Conservation (phyloP, 371 early-diverging fungal genomes). For the Lichtheimia ornata region DNA sequence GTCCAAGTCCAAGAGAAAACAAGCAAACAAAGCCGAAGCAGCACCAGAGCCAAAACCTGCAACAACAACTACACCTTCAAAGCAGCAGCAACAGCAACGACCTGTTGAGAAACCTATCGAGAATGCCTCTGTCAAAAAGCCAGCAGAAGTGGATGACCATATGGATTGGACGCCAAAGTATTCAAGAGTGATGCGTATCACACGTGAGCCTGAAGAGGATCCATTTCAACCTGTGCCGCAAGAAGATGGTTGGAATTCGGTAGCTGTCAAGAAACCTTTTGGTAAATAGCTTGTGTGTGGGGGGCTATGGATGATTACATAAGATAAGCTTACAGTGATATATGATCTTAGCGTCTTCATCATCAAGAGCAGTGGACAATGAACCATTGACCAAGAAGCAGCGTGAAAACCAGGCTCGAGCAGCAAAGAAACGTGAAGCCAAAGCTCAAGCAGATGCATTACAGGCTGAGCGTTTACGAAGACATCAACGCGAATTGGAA, state of each 20-base stretch:
- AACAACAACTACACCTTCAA: neutral
- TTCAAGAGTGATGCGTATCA: slow-evolving; percentile 47
- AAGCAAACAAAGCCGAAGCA: neutral
- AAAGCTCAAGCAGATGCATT: slow-evolving; percentile 39
- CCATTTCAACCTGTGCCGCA: slow-evolving; percentile 37
- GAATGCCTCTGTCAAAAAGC: too few species aligned
- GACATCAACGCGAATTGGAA: slow-evolving; percentile 50
- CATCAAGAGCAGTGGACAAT: neutral
- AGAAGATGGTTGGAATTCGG: slow-evolving; percentile 32
- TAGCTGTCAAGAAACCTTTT: neutral
- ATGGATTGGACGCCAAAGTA: slow-evolving; percentile 41
- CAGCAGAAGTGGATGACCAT: slow-evolving; percentile 42
- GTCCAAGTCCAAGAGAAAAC: slow-evolving; percentile 1
- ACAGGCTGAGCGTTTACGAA: slow-evolving; percentile 50
- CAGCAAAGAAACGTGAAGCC: slow-evolving; percentile 45
- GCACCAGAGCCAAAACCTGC: slow-evolving; percentile 1
- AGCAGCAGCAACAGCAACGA: neutral
- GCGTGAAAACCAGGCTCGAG: slow-evolving; percentile 48
- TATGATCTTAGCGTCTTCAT: neutral
- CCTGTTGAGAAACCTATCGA: too few species aligned
- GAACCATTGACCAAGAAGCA: slow-evolving; percentile 56
- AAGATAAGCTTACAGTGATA: neutral
- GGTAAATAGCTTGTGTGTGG: neutral
- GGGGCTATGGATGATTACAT: neutral
- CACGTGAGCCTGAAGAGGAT: slow-evolving; percentile 31